Evolutionary conservation across 192 early-diverging fungal genomes (phyloP), one percentile per base, ranked within the genome.

Genomic region (Podila epicladia): DNA sequence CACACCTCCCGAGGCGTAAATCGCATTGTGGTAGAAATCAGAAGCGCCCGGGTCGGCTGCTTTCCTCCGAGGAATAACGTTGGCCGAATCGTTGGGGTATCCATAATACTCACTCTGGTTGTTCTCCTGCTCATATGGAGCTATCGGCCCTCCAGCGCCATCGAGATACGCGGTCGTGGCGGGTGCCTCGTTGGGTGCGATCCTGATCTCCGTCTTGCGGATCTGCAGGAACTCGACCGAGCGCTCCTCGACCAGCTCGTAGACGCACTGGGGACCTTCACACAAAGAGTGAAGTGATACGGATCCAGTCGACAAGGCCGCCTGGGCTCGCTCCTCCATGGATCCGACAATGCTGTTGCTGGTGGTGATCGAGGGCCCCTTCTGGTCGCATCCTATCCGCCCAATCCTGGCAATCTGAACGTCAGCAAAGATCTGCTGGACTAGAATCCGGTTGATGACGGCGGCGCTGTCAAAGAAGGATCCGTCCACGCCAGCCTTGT

Each of bases 1-100:
- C 4, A 92, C 91, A 20, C 89, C 83, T n/a, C 93, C 93, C 11
- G 87, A 85, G 4, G 90, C 93, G 85, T 89, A 94, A 19, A 90
- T 85, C 22, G 91, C 88, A 0, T 90, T 84, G 35, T 80, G 77
- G 41, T 73, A 80, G 38, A 80, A 80, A 58, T 80, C 75, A 5
- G 29, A 26, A 8, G 69, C 35, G 1, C 57, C 67, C 12, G 37
- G 17, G n/a, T 63, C 59, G 0, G 35, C 9, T 5, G 31, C 15
- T 12, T 26, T 12, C 58, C 60, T 72, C n/a, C 55, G 62, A 26
- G 57, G 45, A 0, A 24, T 38, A 32, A 24, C 62, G 5, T 3
- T 20, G 12, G 58, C 0, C 3, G 55, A 13, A 2, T 79, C 64
- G 19, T 64, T 31, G 24, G 76, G 65, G 33, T 49, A 38, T 0